Evolutionary conservation across 495 filamentous ascomycete species (phyloP).

Genomic region (Aspergillus olivimuriae): DNA sequence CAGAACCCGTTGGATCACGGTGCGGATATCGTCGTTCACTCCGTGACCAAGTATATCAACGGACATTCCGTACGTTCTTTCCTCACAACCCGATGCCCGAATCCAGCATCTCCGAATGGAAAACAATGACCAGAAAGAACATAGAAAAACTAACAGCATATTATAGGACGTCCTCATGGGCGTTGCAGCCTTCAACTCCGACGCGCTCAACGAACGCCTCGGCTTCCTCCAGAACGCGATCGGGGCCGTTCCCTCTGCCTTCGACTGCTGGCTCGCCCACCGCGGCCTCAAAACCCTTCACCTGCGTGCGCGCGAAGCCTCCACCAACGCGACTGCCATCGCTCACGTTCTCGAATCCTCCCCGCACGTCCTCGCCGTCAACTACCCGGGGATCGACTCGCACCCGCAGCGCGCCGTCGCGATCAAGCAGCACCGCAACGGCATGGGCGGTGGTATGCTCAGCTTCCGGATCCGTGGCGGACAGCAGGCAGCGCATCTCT

Average conservation of each 20-base stretch:
- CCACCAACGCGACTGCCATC: constrained; percentile 71
- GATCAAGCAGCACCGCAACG: constrained; percentile 83
- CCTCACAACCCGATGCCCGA: not conserved
- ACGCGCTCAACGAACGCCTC: constrained; percentile 67
- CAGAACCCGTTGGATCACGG: constrained; percentile 95
- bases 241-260: constrained; percentile 86
- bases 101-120: too few relatives aligned
- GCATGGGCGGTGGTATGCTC: constrained; percentile 95
- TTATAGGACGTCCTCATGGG: constrained; percentile 97
- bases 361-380: constrained; percentile 79
- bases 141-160: too few relatives aligned
- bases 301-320: constrained; percentile 79
- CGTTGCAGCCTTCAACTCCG: constrained; percentile 88
- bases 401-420: constrained; percentile 84
- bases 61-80: constrained; percentile 63
- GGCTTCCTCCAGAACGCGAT: constrained; percentile 96
- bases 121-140: too few relatives aligned
- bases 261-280: constrained; percentile 99
- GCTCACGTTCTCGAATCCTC: constrained; percentile 71
- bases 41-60: constrained; percentile 99
- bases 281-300: constrained; percentile 96
- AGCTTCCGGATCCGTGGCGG: constrained; percentile 92
- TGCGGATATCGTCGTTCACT: constrained; percentile 97
- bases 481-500: constrained; percentile 76
- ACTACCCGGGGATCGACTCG: constrained; percentile 87